A percentile compares a stretch with the other conserved stretches of the same genome.
Evolutionary conservation across 169 alveolate species (phyloP).

Genomic region (Eimeria acervulina): DNA sequence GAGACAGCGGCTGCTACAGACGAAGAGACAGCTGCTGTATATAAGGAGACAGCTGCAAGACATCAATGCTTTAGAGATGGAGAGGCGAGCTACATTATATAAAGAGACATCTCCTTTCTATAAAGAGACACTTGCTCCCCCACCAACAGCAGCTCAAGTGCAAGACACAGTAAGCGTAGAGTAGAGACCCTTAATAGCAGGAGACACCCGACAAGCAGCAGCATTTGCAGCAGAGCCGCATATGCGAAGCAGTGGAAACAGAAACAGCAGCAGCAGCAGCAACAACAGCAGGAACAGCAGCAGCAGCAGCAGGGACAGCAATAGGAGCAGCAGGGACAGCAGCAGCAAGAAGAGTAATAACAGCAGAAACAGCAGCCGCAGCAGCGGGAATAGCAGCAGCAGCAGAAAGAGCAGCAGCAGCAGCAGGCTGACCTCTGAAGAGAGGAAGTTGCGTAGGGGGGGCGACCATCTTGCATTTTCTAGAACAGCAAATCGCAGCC

Average conservation of each 20-base stretch:
- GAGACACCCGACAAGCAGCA: background rate
- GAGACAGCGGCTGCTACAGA: too few species aligned
- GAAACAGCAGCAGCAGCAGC: background rate
- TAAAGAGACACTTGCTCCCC: too few species aligned
- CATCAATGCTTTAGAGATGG: too few species aligned
- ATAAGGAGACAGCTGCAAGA: too few species aligned
- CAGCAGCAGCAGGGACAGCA: background rate
- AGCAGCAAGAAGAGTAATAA: background rate
- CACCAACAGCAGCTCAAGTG: too few species aligned
- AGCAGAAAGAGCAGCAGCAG: background rate
- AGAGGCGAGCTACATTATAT: too few species aligned
- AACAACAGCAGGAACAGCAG: background rate
- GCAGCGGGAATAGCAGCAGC: background rate
- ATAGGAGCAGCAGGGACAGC: background rate
- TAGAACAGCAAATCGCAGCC: constrained; percentile 63
- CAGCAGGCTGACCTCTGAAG: constrained; percentile 9
- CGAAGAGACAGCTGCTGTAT: too few species aligned
- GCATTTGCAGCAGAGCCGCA: background rate
- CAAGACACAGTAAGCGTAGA: too few species aligned
- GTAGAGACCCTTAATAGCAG: too few species aligned
- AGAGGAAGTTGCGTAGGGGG: constrained; percentile 53
- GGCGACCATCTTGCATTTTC: constrained; percentile 78
- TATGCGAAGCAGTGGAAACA: background rate
- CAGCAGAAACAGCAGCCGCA: background rate
- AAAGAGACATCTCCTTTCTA: too few species aligned